Evolutionary conservation across 208 protist species (phyloP).

Genomic region (Acanthamoeba castellanii): DNA sequence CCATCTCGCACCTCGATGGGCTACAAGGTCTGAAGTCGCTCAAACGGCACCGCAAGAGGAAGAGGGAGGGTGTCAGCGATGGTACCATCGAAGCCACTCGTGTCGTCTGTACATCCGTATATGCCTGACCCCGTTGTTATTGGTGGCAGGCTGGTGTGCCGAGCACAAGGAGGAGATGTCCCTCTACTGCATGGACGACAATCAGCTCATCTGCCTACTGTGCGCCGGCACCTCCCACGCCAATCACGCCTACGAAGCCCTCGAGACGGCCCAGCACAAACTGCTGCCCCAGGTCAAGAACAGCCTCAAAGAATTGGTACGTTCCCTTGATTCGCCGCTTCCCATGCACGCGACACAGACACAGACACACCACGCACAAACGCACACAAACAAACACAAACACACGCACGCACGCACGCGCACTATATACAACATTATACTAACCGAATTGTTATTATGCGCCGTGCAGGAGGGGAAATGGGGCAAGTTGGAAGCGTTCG

Average conservation of each 20-base stretch:
- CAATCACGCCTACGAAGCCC: conserved; percentile 7
- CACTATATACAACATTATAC: not conserved
- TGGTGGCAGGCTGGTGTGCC: not conserved
- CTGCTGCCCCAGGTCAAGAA: not conserved
- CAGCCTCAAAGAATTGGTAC: not conserved
- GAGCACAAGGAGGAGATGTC: conserved; percentile 34
- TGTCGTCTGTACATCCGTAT: too few species aligned
- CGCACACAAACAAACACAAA: too few species aligned
- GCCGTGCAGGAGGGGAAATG: not conserved
- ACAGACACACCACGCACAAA: too few species aligned
- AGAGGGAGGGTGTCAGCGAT: not conserved
- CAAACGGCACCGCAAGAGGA: conserved; percentile 15
- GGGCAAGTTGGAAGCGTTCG: conserved; percentile 21
- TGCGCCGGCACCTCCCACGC: conserved; percentile 5
- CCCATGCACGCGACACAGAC: too few species aligned
- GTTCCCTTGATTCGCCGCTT: not conserved
- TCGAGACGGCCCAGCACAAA: conserved; percentile 12
- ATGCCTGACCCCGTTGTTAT: not conserved
- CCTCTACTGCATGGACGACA: conserved; percentile 59
- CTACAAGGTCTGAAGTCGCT: not conserved
- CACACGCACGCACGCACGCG: too few species aligned
- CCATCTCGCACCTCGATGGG: not conserved
- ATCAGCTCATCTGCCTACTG: conserved; percentile 15
- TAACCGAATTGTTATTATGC: not conserved
- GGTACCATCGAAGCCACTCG: not conserved